Evolutionary conservation across 306 rosid genomes (phyloP).

Genomic region (Corylus americana): DNA sequence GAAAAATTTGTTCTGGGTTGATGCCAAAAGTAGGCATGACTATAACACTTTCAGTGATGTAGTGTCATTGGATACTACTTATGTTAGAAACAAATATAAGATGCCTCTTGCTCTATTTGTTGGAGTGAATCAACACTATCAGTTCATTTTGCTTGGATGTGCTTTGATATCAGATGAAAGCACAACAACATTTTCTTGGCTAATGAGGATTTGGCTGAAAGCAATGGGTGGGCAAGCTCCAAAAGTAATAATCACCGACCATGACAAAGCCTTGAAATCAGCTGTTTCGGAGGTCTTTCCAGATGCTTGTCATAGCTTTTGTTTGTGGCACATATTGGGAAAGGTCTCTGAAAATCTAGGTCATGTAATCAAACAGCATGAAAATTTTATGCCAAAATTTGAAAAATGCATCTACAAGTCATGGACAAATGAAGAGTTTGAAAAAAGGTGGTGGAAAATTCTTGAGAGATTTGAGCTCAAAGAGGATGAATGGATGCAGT

Average conservation of each 20-base stretch:
- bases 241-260: conserved; percentile 78
- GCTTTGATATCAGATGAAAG: conserved; percentile 92
- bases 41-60: conserved; percentile 79
- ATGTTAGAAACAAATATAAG: conserved; percentile 82
- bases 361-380: conserved; percentile 67
- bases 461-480: conserved; percentile 73
- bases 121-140: conserved; percentile 97
- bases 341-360: conserved; percentile 84
- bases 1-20: conserved; percentile 85
- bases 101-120: conserved; percentile 93
- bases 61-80: conserved; percentile 84
- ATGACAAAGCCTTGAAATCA: conserved; percentile 76
- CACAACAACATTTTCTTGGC: conserved; percentile 68
- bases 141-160: conserved; percentile 89
- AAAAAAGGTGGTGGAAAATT: conserved; percentile 81
- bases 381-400: conserved; percentile 75
- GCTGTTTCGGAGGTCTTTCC: conserved; percentile 73
- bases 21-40: conserved; percentile 94
- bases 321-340: conserved; percentile 84
- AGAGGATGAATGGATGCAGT: conserved; percentile 77
- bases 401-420: conserved; percentile 89
- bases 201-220: conserved; percentile 78
- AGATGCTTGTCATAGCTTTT: conserved; percentile 59
- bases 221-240: conserved; percentile 93
- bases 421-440: conserved; percentile 81